Evolutionary conservation across 352 stramenopile species (phyloP), one percentile per base, ranked within the genome.

Genomic region (Globisporangium uncinulatum): DNA sequence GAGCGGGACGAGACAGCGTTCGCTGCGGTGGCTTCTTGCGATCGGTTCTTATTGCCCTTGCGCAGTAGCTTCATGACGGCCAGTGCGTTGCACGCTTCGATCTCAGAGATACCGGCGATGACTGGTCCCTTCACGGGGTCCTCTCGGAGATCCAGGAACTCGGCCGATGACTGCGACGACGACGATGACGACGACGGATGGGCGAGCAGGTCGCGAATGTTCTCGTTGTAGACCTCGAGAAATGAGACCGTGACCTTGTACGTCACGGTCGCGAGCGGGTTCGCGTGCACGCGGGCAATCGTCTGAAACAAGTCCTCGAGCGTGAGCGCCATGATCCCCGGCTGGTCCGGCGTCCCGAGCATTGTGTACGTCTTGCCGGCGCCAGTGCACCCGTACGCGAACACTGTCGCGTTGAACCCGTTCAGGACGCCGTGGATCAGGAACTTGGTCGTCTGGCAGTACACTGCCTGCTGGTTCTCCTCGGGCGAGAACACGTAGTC

Each of bases 181-280:
- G 32, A 47, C 6, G 46, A 17, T 1, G 32, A 47, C 29, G 53
- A 63, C 50, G 57, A 55, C 13, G 46, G 67, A 7, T 39, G 34
- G 19, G 54, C 69, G 9, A 97, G 66, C 42, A 97, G 59, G 65
- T 98, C 92, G 4, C 86, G 76, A 53, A 98, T 97, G 59, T 94
- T 96, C 61, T 97, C 90, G 52, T 97, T 97, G 81, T 97, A 97
- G 29, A 97, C 83, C 56, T 97, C 88, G 5, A 97, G 65, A 56
- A 95, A 97, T 7, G 87, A 96, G 10, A 96, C 86, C 10, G 66
- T 83, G 4, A 96, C 84, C 29, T 79, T 73, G 57, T 89, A 94
- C 29, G 54, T 54, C 37, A 83, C 74, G 19, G 34, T 65, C 3
- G 60, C 53, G 10, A 67, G 53, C 8, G 59, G 58, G 29, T 78